Evolutionary conservation across 495 filamentous ascomycete genomes (phyloP).

Genomic region (Talaromyces wortmannii): DNA sequence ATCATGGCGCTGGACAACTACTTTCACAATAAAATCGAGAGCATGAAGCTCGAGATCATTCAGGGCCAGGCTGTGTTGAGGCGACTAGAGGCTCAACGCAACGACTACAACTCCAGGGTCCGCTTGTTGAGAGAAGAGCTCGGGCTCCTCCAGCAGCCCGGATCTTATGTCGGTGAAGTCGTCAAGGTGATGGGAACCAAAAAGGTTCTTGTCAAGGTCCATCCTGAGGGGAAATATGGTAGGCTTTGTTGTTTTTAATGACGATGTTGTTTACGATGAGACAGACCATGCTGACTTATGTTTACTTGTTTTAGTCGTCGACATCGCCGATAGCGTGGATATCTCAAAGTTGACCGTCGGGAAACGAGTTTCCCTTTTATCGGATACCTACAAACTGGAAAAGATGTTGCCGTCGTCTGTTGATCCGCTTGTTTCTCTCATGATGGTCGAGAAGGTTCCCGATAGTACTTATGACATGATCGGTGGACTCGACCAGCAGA

Average conservation of each 20-base stretch:
- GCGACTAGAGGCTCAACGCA: conserved; percentile 93
- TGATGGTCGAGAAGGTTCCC: conserved; percentile 99
- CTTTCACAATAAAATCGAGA: conserved; percentile 99
- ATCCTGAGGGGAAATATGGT: conserved; percentile 99
- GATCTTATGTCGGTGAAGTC: conserved; percentile 97
- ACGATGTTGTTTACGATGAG: not conserved
- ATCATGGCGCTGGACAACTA: conserved; percentile 98
- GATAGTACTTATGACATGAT: conserved; percentile 99
- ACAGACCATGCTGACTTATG: not conserved
- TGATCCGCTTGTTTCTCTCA: conserved; percentile 97
- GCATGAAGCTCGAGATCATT: conserved; percentile 99
- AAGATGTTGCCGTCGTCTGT: conserved; percentile 97
- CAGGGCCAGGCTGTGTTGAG: conserved; percentile 93
- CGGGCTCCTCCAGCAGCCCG: conserved; percentile 91
- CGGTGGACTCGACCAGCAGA: conserved; percentile 95
- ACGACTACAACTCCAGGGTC: conserved; percentile 98
- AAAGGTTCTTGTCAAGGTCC: conserved; percentile 97
- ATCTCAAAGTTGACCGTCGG: conserved; percentile 92
- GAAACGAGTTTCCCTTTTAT: conserved; percentile 94
- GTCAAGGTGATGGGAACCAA: conserved; percentile 99
- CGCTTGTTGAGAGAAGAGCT: conserved; percentile 93
- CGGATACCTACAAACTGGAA: conserved; percentile 95
- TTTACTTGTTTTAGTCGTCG: conserved; percentile 62
- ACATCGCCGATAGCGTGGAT: conserved; percentile 91
- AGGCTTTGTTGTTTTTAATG: conserved; percentile 18